These are phyloP conservation scores for Exsudoporus frostii DNA, from an alignment of 768 basidiomycete species.

Conservation along the genomic window DNA sequence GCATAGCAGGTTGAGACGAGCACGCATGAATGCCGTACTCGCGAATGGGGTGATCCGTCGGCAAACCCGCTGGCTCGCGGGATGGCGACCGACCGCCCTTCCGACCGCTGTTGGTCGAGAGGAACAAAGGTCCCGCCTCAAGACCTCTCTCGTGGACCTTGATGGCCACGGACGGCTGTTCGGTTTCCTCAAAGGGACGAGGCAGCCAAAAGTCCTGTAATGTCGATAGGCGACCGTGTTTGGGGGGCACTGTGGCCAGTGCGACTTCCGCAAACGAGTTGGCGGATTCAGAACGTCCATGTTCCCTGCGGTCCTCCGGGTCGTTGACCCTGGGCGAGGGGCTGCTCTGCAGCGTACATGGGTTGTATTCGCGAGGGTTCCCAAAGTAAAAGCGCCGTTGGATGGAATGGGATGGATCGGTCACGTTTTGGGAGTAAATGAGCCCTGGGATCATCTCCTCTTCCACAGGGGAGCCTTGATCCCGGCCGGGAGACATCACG, in stretches of 20 bases:
- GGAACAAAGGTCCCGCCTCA: conserved; percentile 11
- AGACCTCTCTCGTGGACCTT: conserved; percentile 19
- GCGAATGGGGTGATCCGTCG: neutral
- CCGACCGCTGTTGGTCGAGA: neutral
- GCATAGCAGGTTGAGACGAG: neutral
- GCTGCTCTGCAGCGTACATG: conserved; percentile 1
- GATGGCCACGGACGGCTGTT: neutral
- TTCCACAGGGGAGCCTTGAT: neutral
- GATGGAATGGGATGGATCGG: neutral
- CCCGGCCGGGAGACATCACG: conserved; percentile 10
- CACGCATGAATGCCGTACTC: neutral
- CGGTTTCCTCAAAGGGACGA: conserved; percentile 18
- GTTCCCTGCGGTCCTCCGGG: neutral
- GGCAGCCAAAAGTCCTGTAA: conserved; percentile 16
- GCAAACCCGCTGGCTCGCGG: neutral
- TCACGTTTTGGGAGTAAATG: neutral
- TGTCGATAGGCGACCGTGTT: conserved; percentile 11
- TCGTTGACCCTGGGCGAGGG: neutral
- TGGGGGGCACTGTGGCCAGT: neutral
- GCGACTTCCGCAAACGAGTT: conserved; percentile 20
- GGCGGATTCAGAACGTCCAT: conserved; percentile 8
- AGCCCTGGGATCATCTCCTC: conserved; percentile 2
- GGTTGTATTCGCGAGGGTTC: neutral
- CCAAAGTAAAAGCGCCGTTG: neutral
- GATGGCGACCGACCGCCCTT: neutral